A percentile compares a stretch with the other conserved stretches of the same genome.
Conservation (phyloP, 2,329 filamentous ascomycete species). For the Endocalyx cinctus region DNA sequence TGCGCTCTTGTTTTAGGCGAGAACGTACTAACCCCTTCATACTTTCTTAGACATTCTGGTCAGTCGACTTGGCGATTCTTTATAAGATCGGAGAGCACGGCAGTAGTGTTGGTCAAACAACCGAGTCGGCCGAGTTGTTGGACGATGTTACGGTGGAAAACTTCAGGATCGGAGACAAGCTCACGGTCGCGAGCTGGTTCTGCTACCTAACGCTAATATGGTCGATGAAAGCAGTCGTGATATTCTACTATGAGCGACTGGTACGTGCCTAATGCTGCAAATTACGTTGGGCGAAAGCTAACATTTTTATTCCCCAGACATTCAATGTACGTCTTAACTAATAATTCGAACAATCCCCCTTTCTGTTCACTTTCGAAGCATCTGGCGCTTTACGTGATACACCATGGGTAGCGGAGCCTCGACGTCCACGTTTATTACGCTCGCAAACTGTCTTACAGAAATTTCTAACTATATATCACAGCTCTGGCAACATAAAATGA, state of each 20-base stretch:
- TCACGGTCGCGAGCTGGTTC: constrained; percentile 29
- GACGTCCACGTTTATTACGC: too few relatives aligned
- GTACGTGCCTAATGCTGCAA: too few relatives aligned
- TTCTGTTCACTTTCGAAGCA: background rate
- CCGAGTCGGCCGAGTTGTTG: constrained; percentile 20
- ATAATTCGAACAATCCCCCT: background rate
- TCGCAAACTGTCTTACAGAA: too few relatives aligned
- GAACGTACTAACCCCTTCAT: too few relatives aligned
- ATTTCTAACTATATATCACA: too few relatives aligned
- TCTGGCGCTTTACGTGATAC: too few relatives aligned
- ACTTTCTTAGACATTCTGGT: constrained; percentile 4
- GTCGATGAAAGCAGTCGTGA: constrained; percentile 26
- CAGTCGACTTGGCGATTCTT: constrained; percentile 3
- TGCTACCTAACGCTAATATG: constrained; percentile 29
- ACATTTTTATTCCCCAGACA: too few relatives aligned
- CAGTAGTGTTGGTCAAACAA: constrained; percentile 25
- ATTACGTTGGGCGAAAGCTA: too few relatives aligned
- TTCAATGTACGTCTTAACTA: too few relatives aligned
- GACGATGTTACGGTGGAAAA: constrained; percentile 17
- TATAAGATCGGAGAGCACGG: constrained; percentile 14
- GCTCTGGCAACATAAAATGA: constrained; percentile 20
- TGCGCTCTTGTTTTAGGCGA: too few relatives aligned
- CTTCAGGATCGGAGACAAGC: constrained; percentile 23
- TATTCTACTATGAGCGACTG: constrained; percentile 26
- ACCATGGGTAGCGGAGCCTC: too few relatives aligned